phyloP scores from a whole-genome alignment of 2,329 filamentous ascomycete genomes.

The Nectriaceae sp. region DNA sequence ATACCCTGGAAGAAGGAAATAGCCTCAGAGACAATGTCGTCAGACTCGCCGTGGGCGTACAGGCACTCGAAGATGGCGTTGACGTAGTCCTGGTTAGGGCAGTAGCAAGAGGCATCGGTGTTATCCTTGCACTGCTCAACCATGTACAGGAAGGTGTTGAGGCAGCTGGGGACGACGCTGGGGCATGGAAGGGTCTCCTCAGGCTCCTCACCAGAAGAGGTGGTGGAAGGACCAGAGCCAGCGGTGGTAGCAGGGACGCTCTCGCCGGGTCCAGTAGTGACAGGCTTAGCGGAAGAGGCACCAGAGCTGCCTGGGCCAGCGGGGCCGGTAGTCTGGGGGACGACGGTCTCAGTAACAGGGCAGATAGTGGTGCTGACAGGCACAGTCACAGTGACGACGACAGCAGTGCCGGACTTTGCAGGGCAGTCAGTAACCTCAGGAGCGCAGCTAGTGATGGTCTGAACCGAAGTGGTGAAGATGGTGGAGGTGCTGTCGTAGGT shows the following conservation, averaged over 20 bases:
- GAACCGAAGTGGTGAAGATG: slow-evolving; percentile 50
- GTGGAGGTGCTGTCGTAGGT: slow-evolving; percentile 50
- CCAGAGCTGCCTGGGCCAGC: slow-evolving; percentile 24
- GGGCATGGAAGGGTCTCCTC: slow-evolving; percentile 59
- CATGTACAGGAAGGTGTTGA: slow-evolving; percentile 85
- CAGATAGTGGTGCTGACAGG: slow-evolving; percentile 62
- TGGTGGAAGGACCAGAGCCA: slow-evolving; percentile 13
- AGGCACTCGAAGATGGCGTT: slow-evolving; percentile 80
- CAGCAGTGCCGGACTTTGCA: slow-evolving; percentile 44
- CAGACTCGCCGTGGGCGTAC: slow-evolving; percentile 69
- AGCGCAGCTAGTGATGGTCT: slow-evolving; percentile 54
- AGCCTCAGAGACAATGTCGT: slow-evolving; percentile 68
- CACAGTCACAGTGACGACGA: slow-evolving; percentile 54
- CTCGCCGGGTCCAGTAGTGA: slow-evolving; percentile 17
- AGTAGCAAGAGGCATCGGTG: slow-evolving; percentile 84
- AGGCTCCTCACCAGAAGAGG: slow-evolving; percentile 23
- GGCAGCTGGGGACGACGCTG: slow-evolving; percentile 76
- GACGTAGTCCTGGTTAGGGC: slow-evolving; percentile 75
- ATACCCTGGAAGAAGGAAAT: slow-evolving; percentile 88
- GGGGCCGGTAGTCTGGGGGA: slow-evolving; percentile 27
- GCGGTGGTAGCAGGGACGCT: slow-evolving; percentile 17
- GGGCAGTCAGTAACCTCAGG: slow-evolving; percentile 53
- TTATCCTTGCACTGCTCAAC: slow-evolving; percentile 76
- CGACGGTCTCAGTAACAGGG: slow-evolving; percentile 57
- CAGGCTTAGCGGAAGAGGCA: slow-evolving; percentile 10